Evolutionary conservation across 805 yeast genomes (phyloP).

Genomic region (Saccharomyces jurei): DNA sequence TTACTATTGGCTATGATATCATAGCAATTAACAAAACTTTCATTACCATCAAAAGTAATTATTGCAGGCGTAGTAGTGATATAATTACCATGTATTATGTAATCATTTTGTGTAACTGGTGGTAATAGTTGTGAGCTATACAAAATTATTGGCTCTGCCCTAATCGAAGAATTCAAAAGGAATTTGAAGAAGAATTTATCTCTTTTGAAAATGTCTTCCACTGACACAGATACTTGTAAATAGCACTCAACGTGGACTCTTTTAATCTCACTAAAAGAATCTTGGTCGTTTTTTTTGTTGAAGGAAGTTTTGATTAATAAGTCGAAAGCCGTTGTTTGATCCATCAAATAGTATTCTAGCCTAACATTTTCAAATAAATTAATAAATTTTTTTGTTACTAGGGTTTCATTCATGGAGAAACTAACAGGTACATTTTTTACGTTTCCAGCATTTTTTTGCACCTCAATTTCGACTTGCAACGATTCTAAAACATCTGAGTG

Average conservation of each 20-base stretch:
- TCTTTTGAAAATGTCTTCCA: constrained; percentile 26
- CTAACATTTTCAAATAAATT: background rate
- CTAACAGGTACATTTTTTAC: background rate
- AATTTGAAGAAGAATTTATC: constrained; percentile 25
- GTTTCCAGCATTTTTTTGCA: background rate
- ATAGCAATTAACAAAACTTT: constrained; percentile 24
- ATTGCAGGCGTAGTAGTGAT: constrained; percentile 12
- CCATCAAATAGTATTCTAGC: constrained; percentile 10
- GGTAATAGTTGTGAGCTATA: constrained; percentile 11
- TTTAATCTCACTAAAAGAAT: constrained; percentile 12
- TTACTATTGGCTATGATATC: constrained; percentile 9
- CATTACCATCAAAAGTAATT: constrained; percentile 14
- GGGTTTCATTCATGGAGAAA: constrained; percentile 1
- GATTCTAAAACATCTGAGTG: constrained; percentile 8
- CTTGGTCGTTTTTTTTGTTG: constrained; percentile 2
- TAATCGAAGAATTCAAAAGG: constrained; percentile 18
- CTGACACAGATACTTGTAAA: constrained; percentile 27
- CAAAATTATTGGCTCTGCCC: constrained; percentile 21
- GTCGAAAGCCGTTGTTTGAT: constrained; percentile 13
- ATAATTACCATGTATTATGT: constrained; percentile 16
- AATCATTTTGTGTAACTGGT: constrained; percentile 4
- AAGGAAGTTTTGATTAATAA: constrained; percentile 12
- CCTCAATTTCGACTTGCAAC: constrained; percentile 4
- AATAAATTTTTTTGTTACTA: background rate
- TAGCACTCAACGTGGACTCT: constrained; percentile 10